Evolutionary conservation across 192 early-diverging fungal genomes (phyloP), one percentile per base, ranked within the genome.

Genomic region (Linderina pennispora): DNA sequence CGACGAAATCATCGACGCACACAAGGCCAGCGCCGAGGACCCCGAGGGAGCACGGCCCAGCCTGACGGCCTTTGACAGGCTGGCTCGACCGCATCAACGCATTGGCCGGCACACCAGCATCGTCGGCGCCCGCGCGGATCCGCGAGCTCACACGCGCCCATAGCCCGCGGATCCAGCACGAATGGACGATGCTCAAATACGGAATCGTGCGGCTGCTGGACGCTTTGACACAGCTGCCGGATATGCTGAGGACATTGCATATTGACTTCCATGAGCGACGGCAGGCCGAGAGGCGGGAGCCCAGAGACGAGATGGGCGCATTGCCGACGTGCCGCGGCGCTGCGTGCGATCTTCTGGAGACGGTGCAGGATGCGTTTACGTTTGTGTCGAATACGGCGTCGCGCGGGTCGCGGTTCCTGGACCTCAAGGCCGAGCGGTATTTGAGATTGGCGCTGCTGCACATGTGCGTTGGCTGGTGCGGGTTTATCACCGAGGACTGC

Each of bases 391-490:
- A 65, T 52, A 86, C 88, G 36, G 83, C 85, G 11, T 62, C 77
- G 36, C 77, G 80, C 15, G 74, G 75, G 0, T 48, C 83, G 18
- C 69, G 72, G 44, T 77, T 80, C 32, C 43, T 88, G 28, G 84
- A 82, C 34, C 58, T 77, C 10, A 69, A 61, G 25, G 66, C 72
- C 16, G 74, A 84, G 34, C 58, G 75, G 0, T 76, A 78, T 19
- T 62, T 87, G 40, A 81, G 87, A 31, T 36, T 84, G 38, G 80
- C 80, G 19, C 60, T 93, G 24, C 57, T 87, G 15, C 75, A 76
- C 3, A 75, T 93, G 42, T 76, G 85, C 10, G 86, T 88, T n/a
- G 83, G 88, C 35, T 93, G 91, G 91, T 81, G 87, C 40, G 82
- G 83, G 38, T 93, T 93, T 53, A 87, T 90, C 36, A 82, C 79